phyloP scores from a whole-genome alignment of 2,329 filamentous ascomycete genomes.

The Davidsoniella australis region DNA sequence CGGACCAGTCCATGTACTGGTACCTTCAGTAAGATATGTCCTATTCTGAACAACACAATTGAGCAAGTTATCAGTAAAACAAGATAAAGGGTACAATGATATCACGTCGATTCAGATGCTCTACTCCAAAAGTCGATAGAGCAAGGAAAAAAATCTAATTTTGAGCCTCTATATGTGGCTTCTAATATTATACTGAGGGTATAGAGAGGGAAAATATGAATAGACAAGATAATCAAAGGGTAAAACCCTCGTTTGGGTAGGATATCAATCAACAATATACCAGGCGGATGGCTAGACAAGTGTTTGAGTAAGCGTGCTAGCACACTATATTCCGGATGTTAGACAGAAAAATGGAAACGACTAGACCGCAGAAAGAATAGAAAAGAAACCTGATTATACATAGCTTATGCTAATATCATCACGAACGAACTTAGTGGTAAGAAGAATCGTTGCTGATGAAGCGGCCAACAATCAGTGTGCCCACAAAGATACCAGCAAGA shows the following conservation, averaged over 20 bases:
- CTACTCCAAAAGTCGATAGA: not conserved
- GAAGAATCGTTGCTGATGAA: constrained; percentile 24
- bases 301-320: too few relatives aligned
- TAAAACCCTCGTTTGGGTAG: too few relatives aligned
- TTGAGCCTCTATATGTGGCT: not conserved
- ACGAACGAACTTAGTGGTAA: not conserved
- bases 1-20: constrained; percentile 17
- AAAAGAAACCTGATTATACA: not conserved
- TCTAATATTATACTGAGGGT: not conserved
- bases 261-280: too few relatives aligned
- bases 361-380: not conserved
- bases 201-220: not conserved
- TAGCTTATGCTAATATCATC: not conserved
- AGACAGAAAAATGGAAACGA: not conserved
- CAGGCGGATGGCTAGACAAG: too few relatives aligned
- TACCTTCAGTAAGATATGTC: constrained; percentile 16
- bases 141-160: not conserved
- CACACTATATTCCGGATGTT: too few relatives aligned
- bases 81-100: not conserved
- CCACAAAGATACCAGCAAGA: constrained; percentile 68
- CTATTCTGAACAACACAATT: not conserved
- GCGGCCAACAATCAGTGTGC: constrained; percentile 64
- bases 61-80: not conserved
- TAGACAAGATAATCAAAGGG: not conserved
- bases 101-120: too few relatives aligned